These are phyloP conservation scores for Penicillium tannophilum DNA, from an alignment of 495 filamentous ascomycete genomes.

Conservation along the genomic window DNA sequence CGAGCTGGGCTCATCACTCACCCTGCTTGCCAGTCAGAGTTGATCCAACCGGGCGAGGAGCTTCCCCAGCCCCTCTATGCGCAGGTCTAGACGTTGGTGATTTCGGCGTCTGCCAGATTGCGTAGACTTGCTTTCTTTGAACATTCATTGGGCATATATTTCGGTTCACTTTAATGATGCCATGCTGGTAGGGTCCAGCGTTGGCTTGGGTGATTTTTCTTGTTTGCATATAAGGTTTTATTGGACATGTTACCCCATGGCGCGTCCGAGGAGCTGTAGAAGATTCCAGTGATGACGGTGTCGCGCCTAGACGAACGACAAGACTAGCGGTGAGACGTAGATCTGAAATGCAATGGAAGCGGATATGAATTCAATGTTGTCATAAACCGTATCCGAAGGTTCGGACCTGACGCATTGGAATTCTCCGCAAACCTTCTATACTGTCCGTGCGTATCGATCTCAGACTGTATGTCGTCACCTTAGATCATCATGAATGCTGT, in stretches of 20 bases:
- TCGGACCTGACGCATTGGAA: background rate
- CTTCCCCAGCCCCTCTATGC: slow-evolving; percentile 64
- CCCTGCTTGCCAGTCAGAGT: slow-evolving; percentile 28
- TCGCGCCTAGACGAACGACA: background rate
- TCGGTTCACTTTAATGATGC: slow-evolving; percentile 3
- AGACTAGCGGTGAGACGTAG: slow-evolving; percentile 3
- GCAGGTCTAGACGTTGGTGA: slow-evolving; percentile 48
- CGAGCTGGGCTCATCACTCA: slow-evolving; percentile 33
- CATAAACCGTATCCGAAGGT: background rate
- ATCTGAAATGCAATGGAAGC: background rate
- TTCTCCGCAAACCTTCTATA: background rate
- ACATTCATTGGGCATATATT: slow-evolving; percentile 1
- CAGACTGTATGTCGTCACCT: background rate
- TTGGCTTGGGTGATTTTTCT: background rate
- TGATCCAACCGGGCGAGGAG: slow-evolving; percentile 47
- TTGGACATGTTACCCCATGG: slow-evolving; percentile 2
- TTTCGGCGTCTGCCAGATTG: background rate
- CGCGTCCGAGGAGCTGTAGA: background rate
- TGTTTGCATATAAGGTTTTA: slow-evolving; percentile 2
- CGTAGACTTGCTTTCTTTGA: background rate
- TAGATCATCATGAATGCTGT: background rate
- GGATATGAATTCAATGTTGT: background rate
- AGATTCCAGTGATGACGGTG: background rate
- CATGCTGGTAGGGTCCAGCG: slow-evolving; percentile 1
- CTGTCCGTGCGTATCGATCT: background rate